Evolutionary conservation across 176 grass and related monocot species (phyloP), one percentile per base, ranked within the genome.

Genomic region (Neostapfia colusana): DNA sequence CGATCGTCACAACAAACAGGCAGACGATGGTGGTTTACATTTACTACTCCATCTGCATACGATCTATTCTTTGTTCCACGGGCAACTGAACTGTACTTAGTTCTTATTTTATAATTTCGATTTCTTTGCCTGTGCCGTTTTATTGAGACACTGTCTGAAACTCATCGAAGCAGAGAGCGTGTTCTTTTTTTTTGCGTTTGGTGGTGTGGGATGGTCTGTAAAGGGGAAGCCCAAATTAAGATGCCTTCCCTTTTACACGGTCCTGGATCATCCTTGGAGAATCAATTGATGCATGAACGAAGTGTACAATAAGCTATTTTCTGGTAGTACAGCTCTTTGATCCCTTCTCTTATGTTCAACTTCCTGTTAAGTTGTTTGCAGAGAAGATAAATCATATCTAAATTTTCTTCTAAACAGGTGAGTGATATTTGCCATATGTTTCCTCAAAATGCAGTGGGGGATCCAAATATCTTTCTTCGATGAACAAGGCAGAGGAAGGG

Each of bases 61-160:
- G 48, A 67, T 16, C 20, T 15, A 73, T 79, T 81, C 61, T 85
- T 80, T 69, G 25, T 16, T 76, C 10, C 15, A 20, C 49, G 2
- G 7, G 14, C 37, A 66, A 66, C 39, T 64, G 21, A 63, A 53
- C 8, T 39, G 69, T 41, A 74, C 56, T 24, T 86, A 70, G 36
- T 9, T 50, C 21, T 24, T 8, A 18, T 61, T 74, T 75, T 81
- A 17, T 3, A 26, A n/a, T 37, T n/a, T 63, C 9, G 10, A 16
- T 42, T 74, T 54, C 12, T 36, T 59, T 64, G 17, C 38, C 8
- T 83, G 40, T 72, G 70, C 25, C 38, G 25, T 35, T 51, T 78
- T 24, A 34, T 41, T 84, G 64, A 25, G 35, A 71, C 35, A 43
- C 35, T 55, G 10, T 34, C 14, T 20, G 38, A 48, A 65, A 65